These are phyloP conservation scores for Penicillium crustosum DNA, from an alignment of 2,329 filamentous ascomycete genomes.

Conservation along the genomic window DNA sequence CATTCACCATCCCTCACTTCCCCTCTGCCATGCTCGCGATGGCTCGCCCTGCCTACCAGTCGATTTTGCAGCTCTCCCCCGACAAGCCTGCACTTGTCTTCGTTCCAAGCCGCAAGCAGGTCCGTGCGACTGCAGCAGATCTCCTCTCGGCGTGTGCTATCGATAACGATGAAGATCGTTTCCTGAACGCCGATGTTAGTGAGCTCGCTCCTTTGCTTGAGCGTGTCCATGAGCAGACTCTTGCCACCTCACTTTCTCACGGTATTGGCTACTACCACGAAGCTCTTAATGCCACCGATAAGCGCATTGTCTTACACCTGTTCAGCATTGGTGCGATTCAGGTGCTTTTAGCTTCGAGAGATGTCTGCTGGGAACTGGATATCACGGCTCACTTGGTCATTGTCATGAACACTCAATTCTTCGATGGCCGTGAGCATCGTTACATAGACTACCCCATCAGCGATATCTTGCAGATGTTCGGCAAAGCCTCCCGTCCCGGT, in stretches of 20 bases:
- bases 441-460: constrained; percentile 95
- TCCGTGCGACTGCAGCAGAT: constrained; percentile 81
- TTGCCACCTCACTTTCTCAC: constrained; percentile 86
- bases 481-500: constrained; percentile 78
- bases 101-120: constrained; percentile 90
- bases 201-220: constrained; percentile 80
- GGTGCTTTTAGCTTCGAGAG: constrained; percentile 75
- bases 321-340: constrained; percentile 89
- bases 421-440: constrained; percentile 91
- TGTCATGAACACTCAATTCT: constrained; percentile 97
- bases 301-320: constrained; percentile 88
- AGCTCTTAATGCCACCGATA: constrained; percentile 82
- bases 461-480: constrained; percentile 97
- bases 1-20: constrained; percentile 93
- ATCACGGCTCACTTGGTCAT: constrained; percentile 86
- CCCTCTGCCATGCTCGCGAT: constrained; percentile 98
- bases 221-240: constrained; percentile 78
- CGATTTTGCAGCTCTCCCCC: constrained; percentile 81
- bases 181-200: constrained; percentile 79
- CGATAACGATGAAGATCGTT: constrained; percentile 90
- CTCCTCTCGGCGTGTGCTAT: constrained; percentile 82
- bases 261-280: constrained; percentile 98
- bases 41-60: constrained; percentile 89
- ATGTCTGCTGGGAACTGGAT: constrained; percentile 95
- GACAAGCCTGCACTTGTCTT: constrained; percentile 91